Base-by-base conservation (phyloP, 805 yeast species). In the Wickerhamiella azyma region DNA sequence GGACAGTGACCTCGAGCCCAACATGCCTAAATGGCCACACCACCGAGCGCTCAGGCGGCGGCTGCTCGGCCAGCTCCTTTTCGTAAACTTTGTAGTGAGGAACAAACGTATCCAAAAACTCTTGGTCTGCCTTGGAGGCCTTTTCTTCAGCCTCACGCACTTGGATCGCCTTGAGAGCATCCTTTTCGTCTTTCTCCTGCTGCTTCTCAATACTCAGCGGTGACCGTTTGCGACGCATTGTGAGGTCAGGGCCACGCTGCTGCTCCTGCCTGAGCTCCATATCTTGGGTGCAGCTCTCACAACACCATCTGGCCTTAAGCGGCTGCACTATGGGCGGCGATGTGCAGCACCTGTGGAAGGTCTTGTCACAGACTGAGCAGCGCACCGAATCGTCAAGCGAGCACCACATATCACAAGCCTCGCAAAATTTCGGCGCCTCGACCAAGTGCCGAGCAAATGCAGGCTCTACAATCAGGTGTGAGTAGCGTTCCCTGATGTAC, bases 301-400 rank as follows among this genome's bases (percentile, higher is more conserved):
- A 42, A 26, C 36, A 35, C 45, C 45, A 42, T 7, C 30, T 19
- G 9, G 21, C 28, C 4, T 36, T 62, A 1, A 96, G 96, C 1
- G 96, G 96, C 50, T 81, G 84, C 41, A 85, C 71, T 56, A 85
- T 62, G 1, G 96, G 96, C 1, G 96, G 96, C 50, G 81, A 84
- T 41, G 86, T 71, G 57, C 97, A 88, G 32, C 76, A 67, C 75
- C 86, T 74, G 64, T 88, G 97, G 53, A 77, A 85, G 48, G 68
- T 68, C 14, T 72, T 69, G 10, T 69, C 68, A 60, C 97, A 88
- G 43, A 72, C 79, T n/a, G 82, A 81, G 64, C 97, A 88, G 51
- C 70, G 72, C 6, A 88, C 77, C 1, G 88, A 76, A 54, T 84
- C 92, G 13, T 72, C 66, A 0, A 79, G 63, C 2, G 78, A 70